Percentiles rank a stretch among this genome's conserved stretches.
Evolutionary conservation across 768 basidiomycete genomes (phyloP).

Genomic region (Suillus tomentosus): DNA sequence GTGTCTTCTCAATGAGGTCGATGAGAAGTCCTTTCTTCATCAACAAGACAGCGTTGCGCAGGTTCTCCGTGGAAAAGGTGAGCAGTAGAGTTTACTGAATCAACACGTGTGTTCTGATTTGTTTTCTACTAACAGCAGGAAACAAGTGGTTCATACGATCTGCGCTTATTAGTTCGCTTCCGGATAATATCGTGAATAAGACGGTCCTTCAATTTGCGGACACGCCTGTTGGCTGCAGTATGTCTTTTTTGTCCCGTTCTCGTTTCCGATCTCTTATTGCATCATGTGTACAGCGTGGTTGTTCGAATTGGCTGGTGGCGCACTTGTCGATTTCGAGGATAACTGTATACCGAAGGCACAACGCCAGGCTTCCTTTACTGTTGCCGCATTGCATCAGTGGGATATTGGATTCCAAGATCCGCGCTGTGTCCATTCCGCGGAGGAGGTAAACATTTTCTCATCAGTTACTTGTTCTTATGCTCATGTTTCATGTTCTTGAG

Average conservation of each 20-base stretch:
- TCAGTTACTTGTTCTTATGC: conserved; percentile 1
- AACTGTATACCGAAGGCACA: conserved; percentile 77
- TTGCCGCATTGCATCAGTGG: conserved; percentile 93
- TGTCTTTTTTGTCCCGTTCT: conserved; percentile 33
- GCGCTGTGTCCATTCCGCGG: conserved; percentile 79
- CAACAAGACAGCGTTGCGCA: conserved; percentile 94
- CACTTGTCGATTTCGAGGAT: conserved; percentile 70
- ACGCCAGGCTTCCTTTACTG: conserved; percentile 79
- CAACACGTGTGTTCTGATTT: not conserved
- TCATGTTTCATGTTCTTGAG: conserved; percentile 36
- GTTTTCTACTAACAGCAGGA: conserved; percentile 48
- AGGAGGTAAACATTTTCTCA: conserved; percentile 54
- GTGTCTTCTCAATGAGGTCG: conserved; percentile 86
- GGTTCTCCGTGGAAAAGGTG: conserved; percentile 82
- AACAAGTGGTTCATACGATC: conserved; percentile 93
- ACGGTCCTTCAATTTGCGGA: conserved; percentile 81
- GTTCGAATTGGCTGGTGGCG: conserved; percentile 88
- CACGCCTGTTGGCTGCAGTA: conserved; percentile 91
- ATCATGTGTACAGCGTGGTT: conserved; percentile 67
- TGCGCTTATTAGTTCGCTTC: conserved; percentile 77
- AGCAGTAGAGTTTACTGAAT: conserved; percentile 17
- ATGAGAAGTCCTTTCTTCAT: conserved; percentile 85
- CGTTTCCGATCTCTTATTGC: not conserved
- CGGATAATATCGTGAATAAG: conserved; percentile 83
- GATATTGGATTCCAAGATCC: conserved; percentile 81